Evolutionary conservation across 495 filamentous ascomycete genomes (phyloP), one percentile per base, ranked within the genome.

Genomic region (Aspergillus biplanus): DNA sequence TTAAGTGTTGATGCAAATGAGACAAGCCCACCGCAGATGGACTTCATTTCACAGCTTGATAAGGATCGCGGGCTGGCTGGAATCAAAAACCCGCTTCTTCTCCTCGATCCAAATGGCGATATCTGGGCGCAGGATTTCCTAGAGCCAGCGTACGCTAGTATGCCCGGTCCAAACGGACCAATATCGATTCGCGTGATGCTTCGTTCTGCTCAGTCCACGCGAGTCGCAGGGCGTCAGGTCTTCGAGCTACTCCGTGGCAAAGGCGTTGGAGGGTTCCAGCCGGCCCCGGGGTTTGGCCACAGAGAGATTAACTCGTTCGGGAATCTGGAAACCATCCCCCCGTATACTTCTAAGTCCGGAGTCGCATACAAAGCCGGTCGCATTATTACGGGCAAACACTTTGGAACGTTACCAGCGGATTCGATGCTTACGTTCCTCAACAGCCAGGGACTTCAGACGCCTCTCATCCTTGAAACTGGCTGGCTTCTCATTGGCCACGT

Each of bases 41-140:
- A 49, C 18, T 65, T 65, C 33, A 46, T 59, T 16, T 8, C 12
- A 1, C 35, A 65, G 15, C 15, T 65, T 9, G 44, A 54, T 21
- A 35, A 18, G 9, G 50, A 21, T 7, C 56, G 58, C 18, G 21
- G 55, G 13, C 15, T 7, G 13, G 49, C 62, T 6, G 34, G 34
- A 5, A 44, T 55, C 18, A 27, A 65, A 13, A 13, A 32, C 9
- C 50, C 50, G 3, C 56, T 60, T 7, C 35, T 55, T 6, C 32
- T 65, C 0, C 46, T 59, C 57, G 44, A 52, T 32, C 35, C 27
- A 6, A 33, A 32, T 27, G 13, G 15, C 33, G 62, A 65, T 47
- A 44, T 55, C 48, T 65, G 62, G 62, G 47, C 48, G 5, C 62
- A 60, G 52, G 62, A 65, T 42, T 33, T 65, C 21, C 37, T 60